Evolutionary conservation across 441 rosid species (phyloP).

Genomic region (Biscutella auriculata): DNA sequence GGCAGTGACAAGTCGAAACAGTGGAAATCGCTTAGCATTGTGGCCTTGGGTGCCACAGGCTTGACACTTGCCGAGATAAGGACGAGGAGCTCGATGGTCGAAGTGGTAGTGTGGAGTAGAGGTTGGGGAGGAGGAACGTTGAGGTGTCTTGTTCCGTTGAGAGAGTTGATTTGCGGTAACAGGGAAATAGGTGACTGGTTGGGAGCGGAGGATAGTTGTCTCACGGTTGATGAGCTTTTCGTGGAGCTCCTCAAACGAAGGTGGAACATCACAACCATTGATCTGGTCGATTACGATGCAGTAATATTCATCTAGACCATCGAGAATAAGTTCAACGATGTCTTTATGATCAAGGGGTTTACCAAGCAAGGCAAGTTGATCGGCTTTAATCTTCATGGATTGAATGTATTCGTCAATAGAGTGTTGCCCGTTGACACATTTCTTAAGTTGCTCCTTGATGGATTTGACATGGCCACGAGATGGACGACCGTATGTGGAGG

Average conservation of each 20-base stretch:
- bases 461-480: no score
- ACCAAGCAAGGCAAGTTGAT: neutral
- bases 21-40: neutral
- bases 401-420: neutral
- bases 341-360: neutral
- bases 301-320: neutral
- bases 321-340: neutral
- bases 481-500: no score
- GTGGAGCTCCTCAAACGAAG: neutral
- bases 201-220: neutral
- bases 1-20: neutral
- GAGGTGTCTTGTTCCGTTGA: no score
- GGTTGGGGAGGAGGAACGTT: no score
- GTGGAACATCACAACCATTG: neutral
- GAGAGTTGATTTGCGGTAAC: neutral
- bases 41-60: neutral
- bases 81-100: neutral
- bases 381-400: neutral
- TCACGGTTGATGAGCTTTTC: neutral
- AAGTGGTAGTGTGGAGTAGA: no score
- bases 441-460: neutral
- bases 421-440: neutral
- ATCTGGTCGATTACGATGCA: neutral
- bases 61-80: neutral
- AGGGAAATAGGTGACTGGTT: neutral